Evolutionary conservation across 176 grass and related monocot species (phyloP), one percentile per base, ranked within the genome.

Genomic region (Saccharum spontaneum): DNA sequence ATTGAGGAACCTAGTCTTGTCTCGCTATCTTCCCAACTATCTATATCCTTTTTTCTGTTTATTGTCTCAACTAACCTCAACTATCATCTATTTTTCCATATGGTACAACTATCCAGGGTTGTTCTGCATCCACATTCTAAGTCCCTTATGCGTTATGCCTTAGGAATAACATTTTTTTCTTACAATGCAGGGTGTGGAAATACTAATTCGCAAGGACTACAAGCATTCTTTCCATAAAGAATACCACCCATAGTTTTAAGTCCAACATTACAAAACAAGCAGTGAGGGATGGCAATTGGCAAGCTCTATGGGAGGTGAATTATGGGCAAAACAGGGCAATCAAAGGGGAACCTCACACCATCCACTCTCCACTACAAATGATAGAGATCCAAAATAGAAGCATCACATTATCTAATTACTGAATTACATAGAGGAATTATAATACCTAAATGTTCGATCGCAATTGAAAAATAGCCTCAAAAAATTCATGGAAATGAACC

Each of bases 401-500:
- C 37, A 79, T n/a, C 8, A 17, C 20, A 60, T 11, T 31, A 55
- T 44, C 43, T 44, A 44, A 39, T 39, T 39, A 39, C 0, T 39
- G 38, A 39, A 39, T 39, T 68, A 84, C 83, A 73, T 28, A 23
- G n/a, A 72, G 88, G 83, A 82, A 86, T 86, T 60, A 67, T 73
- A 86, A 78, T 90, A 57, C 81, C 78, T 39, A 90, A 55, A 69
- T 86, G 66, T 77, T 78, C 16, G 41, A 82, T 79, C 22, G 45
- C 17, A 87, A 91, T 88, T 82, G 85, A 91, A 85, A 85, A 36
- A 36, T 36, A 36, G 36, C 36, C 36, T 36, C n/a, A 33, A 36
- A 36, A 36, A 36, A 4, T 36, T 36, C 36, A 36, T 36, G 36
- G 36, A 36, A 36, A 36, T 36, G 36, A 36, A 36, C 4, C 33